Percentiles rank a stretch among this genome's conserved stretches.
Conservation (phyloP, 1,284 basidiomycete species). For the Nidula niveotomentosa region DNA sequence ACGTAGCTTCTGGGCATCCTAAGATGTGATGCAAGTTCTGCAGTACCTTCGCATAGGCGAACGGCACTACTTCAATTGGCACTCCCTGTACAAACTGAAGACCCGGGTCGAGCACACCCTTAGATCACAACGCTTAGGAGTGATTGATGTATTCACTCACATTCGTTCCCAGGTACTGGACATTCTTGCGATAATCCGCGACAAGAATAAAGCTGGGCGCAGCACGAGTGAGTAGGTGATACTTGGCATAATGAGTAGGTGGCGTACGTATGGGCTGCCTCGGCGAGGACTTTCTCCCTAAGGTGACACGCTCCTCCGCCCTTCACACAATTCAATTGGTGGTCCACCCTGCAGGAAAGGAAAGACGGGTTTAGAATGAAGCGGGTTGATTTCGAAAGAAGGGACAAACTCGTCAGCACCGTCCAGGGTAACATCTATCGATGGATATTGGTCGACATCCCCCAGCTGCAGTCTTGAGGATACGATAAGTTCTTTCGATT, state of each 20-base stretch:
- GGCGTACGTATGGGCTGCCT: slow-evolving; percentile 87
- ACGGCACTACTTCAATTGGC: slow-evolving; percentile 95
- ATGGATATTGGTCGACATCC: slow-evolving; percentile 90
- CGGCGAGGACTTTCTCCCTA: slow-evolving; percentile 95
- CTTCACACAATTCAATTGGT: slow-evolving; percentile 92
- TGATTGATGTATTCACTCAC: slow-evolving; percentile 42
- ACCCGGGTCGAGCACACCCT: too few species aligned
- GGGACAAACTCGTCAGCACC: slow-evolving; percentile 90
- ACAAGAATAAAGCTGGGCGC: slow-evolving; percentile 82
- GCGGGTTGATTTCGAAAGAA: neutral
- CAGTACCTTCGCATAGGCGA: slow-evolving; percentile 90
- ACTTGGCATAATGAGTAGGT: neutral
- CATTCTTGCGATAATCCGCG: slow-evolving; percentile 95
- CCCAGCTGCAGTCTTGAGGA: slow-evolving; percentile 80
- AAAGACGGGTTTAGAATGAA: neutral
- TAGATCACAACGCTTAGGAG: too few species aligned
- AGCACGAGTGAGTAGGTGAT: slow-evolving; percentile 1
- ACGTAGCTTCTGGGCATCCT: slow-evolving; percentile 61
- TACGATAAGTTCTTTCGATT: slow-evolving; percentile 95
- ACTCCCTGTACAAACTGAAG: slow-evolving; percentile 84
- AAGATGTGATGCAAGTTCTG: slow-evolving; percentile 65
- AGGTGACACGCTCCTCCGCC: slow-evolving; percentile 97
- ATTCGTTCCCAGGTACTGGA: slow-evolving; percentile 78
- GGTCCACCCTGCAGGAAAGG: slow-evolving; percentile 69
- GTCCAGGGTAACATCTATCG: slow-evolving; percentile 95